Evolutionary conservation across 2,329 filamentous ascomycete genomes (phyloP).

Genomic region (Onygenales sp.): DNA sequence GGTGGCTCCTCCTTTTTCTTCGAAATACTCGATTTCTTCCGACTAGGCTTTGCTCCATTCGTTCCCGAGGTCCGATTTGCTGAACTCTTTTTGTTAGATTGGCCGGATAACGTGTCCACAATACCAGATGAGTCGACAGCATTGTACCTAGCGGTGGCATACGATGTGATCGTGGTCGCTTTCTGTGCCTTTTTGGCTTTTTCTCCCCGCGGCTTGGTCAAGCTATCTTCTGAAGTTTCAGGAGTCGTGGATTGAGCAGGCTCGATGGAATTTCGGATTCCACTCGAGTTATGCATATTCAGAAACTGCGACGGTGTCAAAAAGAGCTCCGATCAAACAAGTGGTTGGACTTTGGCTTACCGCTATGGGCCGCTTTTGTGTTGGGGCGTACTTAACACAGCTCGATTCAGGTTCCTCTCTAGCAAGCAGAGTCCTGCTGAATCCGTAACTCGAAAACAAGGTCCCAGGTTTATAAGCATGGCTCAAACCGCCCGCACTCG

Average conservation of each 20-base stretch:
- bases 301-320: constrained; percentile 1
- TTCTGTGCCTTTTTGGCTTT: constrained; percentile 41
- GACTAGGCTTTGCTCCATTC: constrained; percentile 12
- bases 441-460: constrained; percentile 34
- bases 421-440: constrained; percentile 17
- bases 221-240: not conserved
- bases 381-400: constrained; percentile 18
- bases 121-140: constrained; percentile 31
- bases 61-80: not conserved
- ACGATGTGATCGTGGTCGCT: constrained; percentile 69
- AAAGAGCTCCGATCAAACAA: not conserved
- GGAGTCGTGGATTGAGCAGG: not conserved
- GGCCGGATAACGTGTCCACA: constrained; percentile 36
- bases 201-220: constrained; percentile 5
- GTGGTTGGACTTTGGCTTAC: constrained; percentile 13
- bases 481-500: not conserved
- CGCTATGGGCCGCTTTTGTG: constrained; percentile 30
- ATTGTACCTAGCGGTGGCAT: constrained; percentile 63
- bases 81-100: constrained; percentile 6
- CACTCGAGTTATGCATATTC: not conserved
- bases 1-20: constrained; percentile 27
- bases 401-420: constrained; percentile 3
- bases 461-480: constrained; percentile 20
- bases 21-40: not conserved
- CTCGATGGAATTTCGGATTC: not conserved